Evolutionary conservation across 768 basidiomycete genomes (phyloP), one percentile per base, ranked within the genome.

Genomic region (Hypholoma fasciculare): DNA sequence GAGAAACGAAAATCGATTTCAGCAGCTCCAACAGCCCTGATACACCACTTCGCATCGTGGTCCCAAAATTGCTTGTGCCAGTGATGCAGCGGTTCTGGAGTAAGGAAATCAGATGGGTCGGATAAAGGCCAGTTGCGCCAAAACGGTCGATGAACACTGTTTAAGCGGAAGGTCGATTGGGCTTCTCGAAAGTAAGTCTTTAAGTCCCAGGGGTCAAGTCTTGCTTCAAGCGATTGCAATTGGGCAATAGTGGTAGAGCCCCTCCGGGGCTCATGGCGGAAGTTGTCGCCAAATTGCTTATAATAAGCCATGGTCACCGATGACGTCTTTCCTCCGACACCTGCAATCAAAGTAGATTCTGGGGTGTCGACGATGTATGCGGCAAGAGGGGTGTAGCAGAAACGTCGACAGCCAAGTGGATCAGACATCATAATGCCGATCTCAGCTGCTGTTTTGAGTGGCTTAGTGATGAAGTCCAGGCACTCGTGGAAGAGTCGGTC

Each of bases 41-140:
- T 66, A 42, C 69, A 66, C 77, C 77, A 78, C 34, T 70, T 65
- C 0, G 64, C 56, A 52, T 71, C 63, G 54, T 78, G 77, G 57
- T 78, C 71, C 52, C 61, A 75, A 42, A 67, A 76, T 8, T 43
- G 20, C 50, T 65, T 70, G 61, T 71, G 67, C 62, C 63, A 71
- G 42, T 71, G 67, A 52, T 77, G 76, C 0, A 78, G 61, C 2
- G 71, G 57, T 40, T 77, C 75, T 1, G 67, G 69, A 0, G 69
- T 67, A 8, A 77, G 52, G 54, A 75, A 73, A 6, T 34, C 38
- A 4, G 63, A 64, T 16, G 69, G 72, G 34, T 73, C 62, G 4
- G 69, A 57, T 1, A 70, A 56, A 2, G 54, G 23, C 69, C 71
- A 78, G 49, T 75, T 63, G 13, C 64, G 40, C 72, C 72, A 77